phyloP scores from a whole-genome alignment of 2,329 filamentous ascomycete species.

The Trichophyton benhamiae region DNA sequence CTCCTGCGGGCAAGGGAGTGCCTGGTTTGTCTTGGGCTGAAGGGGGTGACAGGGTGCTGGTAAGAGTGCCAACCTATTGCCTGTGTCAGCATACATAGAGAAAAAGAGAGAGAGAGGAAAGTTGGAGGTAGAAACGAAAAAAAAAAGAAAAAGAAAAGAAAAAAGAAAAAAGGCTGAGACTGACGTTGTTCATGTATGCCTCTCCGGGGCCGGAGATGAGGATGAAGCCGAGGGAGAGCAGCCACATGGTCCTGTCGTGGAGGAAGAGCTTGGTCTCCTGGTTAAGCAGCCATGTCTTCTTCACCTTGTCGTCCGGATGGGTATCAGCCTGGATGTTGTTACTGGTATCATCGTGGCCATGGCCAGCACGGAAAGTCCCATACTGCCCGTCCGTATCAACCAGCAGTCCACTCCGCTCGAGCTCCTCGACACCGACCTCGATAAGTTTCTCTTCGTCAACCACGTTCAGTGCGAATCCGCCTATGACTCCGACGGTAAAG shows the following conservation, averaged over 20 bases:
- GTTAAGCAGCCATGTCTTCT: conserved; percentile 85
- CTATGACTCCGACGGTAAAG: conserved; percentile 56
- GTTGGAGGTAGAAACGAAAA: background rate
- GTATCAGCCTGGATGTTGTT: conserved; percentile 7
- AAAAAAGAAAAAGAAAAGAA: background rate
- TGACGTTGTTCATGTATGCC: conserved; percentile 83
- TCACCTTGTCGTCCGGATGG: conserved; percentile 48
- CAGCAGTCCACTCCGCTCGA: conserved; percentile 78
- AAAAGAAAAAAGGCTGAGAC: conserved; percentile 6
- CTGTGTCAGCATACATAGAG: background rate
- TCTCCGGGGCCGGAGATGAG: conserved; percentile 91
- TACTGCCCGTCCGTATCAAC: conserved; percentile 43
- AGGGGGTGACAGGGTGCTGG: conserved; percentile 65
- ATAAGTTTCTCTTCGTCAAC: conserved; percentile 61
- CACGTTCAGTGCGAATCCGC: conserved; percentile 60
- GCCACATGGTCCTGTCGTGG: conserved; percentile 89
- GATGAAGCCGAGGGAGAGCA: conserved; percentile 79
- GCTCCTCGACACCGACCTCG: conserved; percentile 75
- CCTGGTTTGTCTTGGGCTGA: conserved; percentile 37
- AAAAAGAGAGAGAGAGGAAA: background rate
- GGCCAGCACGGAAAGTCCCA: conserved; percentile 31
- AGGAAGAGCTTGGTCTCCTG: conserved; percentile 80
- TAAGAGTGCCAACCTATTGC: conserved; percentile 63
- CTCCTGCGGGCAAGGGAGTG: conserved; percentile 45
- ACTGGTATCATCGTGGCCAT: conserved; percentile 4